Evolutionary conservation across 139 green algal species (phyloP), one percentile per base, ranked within the genome.

Genomic region (Chlorella sp.): DNA sequence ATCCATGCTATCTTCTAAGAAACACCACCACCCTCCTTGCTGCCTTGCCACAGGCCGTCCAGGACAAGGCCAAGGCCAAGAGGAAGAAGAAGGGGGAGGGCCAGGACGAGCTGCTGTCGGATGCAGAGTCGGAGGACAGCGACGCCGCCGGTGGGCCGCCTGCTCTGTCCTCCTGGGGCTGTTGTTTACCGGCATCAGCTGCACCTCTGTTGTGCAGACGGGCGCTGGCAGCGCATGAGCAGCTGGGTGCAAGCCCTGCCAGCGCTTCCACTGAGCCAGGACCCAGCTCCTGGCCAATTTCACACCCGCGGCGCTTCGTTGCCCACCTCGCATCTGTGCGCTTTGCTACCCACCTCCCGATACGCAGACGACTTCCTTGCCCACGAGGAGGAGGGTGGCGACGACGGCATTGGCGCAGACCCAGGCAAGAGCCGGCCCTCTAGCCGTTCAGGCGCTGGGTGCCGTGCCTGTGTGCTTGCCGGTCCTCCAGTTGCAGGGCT

Each of bases 341-440:
- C n/a, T n/a, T n/a, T n/a, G n/a, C n/a, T n/a, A n/a, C n/a, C n/a
- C n/a, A n/a, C n/a, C n/a, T n/a, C n/a, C n/a, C n/a, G n/a, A n/a
- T n/a, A n/a, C n/a, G 62, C 80, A 88, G 88, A 90, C 83, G 88
- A 89, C 34, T 87, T 92, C 44, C 40, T 93, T 43, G 84, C 86
- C 17, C 86, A 56, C 20, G 88, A 91, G 83, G 90, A 93, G 74
- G 87, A 90, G 67, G 80, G 77, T 41, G 87, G 84, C 22, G 89
- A 91, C 38, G 90, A 88, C 16, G 88, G 82, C 68, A 84, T 85
- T 54, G 84, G 81, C 28, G 86, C 82, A 7, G 82, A 88, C 78
- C 68, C 64, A 41, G 87, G 85, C 68, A 36, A 22, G 81, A 11
- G n/a, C n/a, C n/a, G n/a, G n/a, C n/a, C n/a, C n/a, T n/a, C n/a